Evolutionary conservation across 2,329 filamentous ascomycete genomes (phyloP).

Genomic region (Arthrobotrys iridis): DNA sequence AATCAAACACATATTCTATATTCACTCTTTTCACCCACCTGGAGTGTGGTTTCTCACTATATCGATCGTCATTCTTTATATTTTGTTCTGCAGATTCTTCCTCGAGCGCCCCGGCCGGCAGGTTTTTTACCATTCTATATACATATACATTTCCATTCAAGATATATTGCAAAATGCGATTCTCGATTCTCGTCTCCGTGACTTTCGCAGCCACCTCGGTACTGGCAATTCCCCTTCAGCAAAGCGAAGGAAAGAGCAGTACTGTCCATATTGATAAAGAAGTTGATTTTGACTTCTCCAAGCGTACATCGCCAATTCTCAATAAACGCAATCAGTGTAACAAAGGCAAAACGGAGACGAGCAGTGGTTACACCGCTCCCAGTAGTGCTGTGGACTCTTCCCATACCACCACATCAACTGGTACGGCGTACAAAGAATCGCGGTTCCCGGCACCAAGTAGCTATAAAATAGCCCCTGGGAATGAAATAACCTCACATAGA

Average conservation of each 20-base stretch:
- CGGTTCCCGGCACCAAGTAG: background rate
- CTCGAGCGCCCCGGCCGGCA: background rate
- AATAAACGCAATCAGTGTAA: constrained; percentile 18
- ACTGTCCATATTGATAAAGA: constrained; percentile 11
- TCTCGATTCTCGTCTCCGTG: constrained; percentile 33
- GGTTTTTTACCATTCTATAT: background rate
- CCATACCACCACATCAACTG: background rate
- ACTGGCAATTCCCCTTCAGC: constrained; percentile 29
- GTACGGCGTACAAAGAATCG: background rate
- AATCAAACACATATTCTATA: constrained; percentile 12
- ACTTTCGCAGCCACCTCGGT: background rate
- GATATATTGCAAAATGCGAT: constrained; percentile 32
- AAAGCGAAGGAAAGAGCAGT: constrained; percentile 39
- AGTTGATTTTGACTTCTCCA: constrained; percentile 15
- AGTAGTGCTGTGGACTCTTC: background rate
- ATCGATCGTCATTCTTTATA: background rate
- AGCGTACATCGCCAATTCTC: constrained; percentile 4
- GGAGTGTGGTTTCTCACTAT: constrained; percentile 36
- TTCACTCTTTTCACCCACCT: constrained; percentile 34
- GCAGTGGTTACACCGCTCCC: background rate
- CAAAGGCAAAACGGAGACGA: constrained; percentile 11
- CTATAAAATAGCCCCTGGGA: background rate
- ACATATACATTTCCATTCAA: background rate
- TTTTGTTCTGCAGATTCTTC: background rate
- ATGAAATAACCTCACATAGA: background rate